Evolutionary conservation across 2,329 filamentous ascomycete species (phyloP), one percentile per base, ranked within the genome.

Genomic region (Ophiostoma tasmaniense): DNA sequence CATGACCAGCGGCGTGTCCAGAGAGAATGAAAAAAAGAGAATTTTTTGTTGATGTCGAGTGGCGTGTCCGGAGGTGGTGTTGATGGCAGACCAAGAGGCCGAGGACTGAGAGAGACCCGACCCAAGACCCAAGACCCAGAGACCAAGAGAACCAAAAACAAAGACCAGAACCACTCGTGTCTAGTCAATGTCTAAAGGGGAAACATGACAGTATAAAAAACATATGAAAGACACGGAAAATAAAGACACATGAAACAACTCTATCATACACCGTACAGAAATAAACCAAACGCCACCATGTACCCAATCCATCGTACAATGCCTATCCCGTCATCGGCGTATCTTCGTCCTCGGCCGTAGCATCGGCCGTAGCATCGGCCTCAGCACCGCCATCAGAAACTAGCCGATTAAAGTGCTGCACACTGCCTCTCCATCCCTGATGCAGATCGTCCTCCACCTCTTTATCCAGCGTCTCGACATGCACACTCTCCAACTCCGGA

Each of bases 81-180:
- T 61, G 55, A 61, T 61, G 25, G 55, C 17, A 13, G 55, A 30
- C 55, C 55, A 61, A 61, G 55, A 30, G 25, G 30, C 7, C 64
- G 17, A 45, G 33, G 39, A 65, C 14, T 30, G 42, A 28, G 25
- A 5, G 20, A 55, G 50, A 55, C 7, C 65, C 5, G 45, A n/a
- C 65, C 5, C 45, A 17, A 69, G 42, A 66, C 61, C 45, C 45
- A 61, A 55, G 50, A 55, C 7, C 65, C 20, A 61, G 35, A 69
- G 42, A 66, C 17, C 52, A 50, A 28, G 42, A 10, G 45, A 66
- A 66, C 45, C 62, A 61, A 35, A 55, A 66, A 52, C 42, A 67
- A 62, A 61, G 52, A 67, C 66, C 66, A 67, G n/a, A 45, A 59
- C 55, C 55, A 61, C 55, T 61, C 55, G 55, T 30, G 55, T 61